Evolutionary conservation across 2,329 filamentous ascomycete species (phyloP).

Genomic region (Colletotrichum orchidophilum): DNA sequence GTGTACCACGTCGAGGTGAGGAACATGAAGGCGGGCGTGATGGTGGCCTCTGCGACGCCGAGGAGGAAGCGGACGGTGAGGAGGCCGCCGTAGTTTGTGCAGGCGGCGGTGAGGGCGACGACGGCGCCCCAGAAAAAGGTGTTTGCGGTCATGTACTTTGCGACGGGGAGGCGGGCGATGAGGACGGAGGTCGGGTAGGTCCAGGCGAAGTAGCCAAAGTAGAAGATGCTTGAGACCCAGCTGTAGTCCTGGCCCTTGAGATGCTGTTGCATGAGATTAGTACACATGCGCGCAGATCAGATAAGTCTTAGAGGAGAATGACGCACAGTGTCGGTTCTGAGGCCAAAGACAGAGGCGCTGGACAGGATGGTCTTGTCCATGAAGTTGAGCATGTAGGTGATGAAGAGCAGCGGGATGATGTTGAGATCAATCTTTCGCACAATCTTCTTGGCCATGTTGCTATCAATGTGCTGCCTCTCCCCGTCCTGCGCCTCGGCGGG

Average conservation of each 20-base stretch:
- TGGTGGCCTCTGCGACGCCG: slow-evolving; percentile 63
- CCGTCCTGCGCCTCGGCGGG: slow-evolving; percentile 9
- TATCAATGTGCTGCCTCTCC: slow-evolving; percentile 32
- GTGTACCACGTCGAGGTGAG: slow-evolving; percentile 66
- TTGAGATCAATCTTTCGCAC: slow-evolving; percentile 65
- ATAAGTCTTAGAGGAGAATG: background rate
- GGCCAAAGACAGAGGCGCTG: slow-evolving; percentile 64
- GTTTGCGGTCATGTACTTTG: slow-evolving; percentile 57
- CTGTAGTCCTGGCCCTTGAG: slow-evolving; percentile 67
- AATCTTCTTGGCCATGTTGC: slow-evolving; percentile 45
- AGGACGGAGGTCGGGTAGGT: slow-evolving; percentile 60
- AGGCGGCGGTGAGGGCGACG: slow-evolving; percentile 55
- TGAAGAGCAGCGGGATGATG: slow-evolving; percentile 65
- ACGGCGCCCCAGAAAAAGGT: slow-evolving; percentile 61
- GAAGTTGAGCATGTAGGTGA: slow-evolving; percentile 68
- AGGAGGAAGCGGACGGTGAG: slow-evolving; percentile 62
- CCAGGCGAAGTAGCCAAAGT: slow-evolving; percentile 58
- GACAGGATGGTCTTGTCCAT: slow-evolving; percentile 69
- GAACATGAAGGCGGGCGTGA: slow-evolving; percentile 65
- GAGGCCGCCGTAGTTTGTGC: slow-evolving; percentile 58
- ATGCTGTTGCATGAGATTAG: slow-evolving; percentile 57
- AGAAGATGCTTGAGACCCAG: slow-evolving; percentile 49
- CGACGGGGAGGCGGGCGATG: slow-evolving; percentile 56
- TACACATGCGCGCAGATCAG: accelerated
- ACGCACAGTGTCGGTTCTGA: slow-evolving; percentile 56